Conservation (phyloP, 306 rosid genomes). For the Coriaria nepalensis region DNA sequence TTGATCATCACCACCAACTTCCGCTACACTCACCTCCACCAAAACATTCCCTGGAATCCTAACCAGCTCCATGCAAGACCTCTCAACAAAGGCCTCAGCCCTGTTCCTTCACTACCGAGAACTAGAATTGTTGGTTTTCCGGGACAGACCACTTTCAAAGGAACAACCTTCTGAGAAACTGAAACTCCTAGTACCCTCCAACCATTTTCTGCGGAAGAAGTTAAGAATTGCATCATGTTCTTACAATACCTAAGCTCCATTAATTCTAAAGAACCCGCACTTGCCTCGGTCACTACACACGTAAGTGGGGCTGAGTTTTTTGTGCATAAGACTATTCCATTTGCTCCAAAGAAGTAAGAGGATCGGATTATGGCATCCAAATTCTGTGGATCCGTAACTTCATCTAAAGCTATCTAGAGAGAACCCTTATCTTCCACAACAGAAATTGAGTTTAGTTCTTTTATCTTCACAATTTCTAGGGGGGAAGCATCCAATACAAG, state of each 20-base stretch:
- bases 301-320: conserved; percentile 89
- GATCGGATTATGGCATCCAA: conserved; percentile 90
- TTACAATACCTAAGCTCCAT: conserved; percentile 87
- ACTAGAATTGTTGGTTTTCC: conserved; percentile 80
- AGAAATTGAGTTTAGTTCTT: conserved; percentile 61
- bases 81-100: conserved; percentile 88
- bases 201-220: conserved; percentile 77
- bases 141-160: conserved; percentile 45
- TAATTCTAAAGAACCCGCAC: conserved; percentile 87
- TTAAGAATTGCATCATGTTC: conserved; percentile 91
- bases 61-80: conserved; percentile 73
- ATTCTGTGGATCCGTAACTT: conserved; percentile 93
- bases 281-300: conserved; percentile 92
- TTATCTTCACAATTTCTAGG: conserved; percentile 72
- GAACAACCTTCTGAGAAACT: conserved; percentile 54
- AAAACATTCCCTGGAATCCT: conserved; percentile 57
- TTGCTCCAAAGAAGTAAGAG: conserved; percentile 72
- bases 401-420: conserved; percentile 92
- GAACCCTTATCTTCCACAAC: conserved; percentile 46
- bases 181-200: conserved; percentile 91
- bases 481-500: conserved; percentile 85
- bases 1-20: conserved; percentile 24
- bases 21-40: conserved; percentile 22
- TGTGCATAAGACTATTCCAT: conserved; percentile 84
- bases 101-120: conserved; percentile 89